phyloP scores from a whole-genome alignment of 495 filamentous ascomycete genomes.

The Extremus antarcticus region DNA sequence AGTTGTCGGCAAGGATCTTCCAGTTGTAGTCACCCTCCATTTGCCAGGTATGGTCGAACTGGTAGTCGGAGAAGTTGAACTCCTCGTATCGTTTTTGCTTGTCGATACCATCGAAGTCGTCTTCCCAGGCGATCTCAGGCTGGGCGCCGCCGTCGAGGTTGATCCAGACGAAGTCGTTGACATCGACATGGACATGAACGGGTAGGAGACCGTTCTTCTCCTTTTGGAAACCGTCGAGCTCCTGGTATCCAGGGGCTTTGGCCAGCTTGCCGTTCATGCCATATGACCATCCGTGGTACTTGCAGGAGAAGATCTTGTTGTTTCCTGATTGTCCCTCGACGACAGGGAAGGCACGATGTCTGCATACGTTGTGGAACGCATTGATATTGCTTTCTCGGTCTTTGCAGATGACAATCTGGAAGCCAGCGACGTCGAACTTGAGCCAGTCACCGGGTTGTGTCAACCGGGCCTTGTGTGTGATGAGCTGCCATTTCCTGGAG shows the following conservation, averaged over 20 bases:
- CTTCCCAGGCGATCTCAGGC: conserved; percentile 35
- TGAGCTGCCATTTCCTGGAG: conserved; percentile 43
- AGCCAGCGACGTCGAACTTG: conserved; percentile 37
- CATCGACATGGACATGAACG: conserved; percentile 39
- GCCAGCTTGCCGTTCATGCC: conserved; percentile 44
- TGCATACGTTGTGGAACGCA: conserved; percentile 50
- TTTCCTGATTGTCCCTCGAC: conserved; percentile 40
- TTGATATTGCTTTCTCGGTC: conserved; percentile 42
- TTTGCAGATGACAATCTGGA: conserved; percentile 38
- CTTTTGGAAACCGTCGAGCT: conserved; percentile 45
- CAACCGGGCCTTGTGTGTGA: conserved; percentile 39
- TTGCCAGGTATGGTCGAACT: conserved; percentile 39
- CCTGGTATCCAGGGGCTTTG: conserved; percentile 48
- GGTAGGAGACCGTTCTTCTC: conserved; percentile 37
- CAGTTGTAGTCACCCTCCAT: conserved; percentile 40
- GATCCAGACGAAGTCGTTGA: conserved; percentile 41
- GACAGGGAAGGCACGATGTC: conserved; percentile 47
- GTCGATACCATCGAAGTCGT: conserved; percentile 34
- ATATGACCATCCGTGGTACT: conserved; percentile 57
- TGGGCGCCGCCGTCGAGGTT: conserved; percentile 37
- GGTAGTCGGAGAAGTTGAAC: conserved; percentile 38
- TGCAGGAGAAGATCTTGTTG: conserved; percentile 43
- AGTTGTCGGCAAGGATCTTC: conserved; percentile 42
- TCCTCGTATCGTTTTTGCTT: conserved; percentile 28
- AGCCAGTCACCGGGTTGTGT: conserved; percentile 41